Conservation (phyloP, 1,284 basidiomycete genomes). For the Boletus sp. region DNA sequence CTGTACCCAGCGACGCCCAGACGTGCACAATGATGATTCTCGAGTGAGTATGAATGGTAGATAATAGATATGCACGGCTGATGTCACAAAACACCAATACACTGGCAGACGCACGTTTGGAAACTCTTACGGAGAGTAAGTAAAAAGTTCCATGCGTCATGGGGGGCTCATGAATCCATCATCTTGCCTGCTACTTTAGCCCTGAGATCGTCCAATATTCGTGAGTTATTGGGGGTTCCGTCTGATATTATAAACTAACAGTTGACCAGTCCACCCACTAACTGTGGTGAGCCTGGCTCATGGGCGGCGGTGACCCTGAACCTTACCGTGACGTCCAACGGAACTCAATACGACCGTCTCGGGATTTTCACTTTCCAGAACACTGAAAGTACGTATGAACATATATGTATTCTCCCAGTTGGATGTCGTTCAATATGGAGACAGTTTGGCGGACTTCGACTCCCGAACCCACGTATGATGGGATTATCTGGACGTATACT, state of each 20-base stretch:
- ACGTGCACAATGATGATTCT: slow-evolving; percentile 66
- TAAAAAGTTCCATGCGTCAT: slow-evolving; percentile 6
- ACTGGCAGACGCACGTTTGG: slow-evolving; percentile 62
- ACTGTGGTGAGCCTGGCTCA: slow-evolving; percentile 67
- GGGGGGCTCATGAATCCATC: background rate
- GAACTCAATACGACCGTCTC: slow-evolving; percentile 74
- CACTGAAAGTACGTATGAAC: slow-evolving; percentile 59
- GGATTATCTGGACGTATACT: slow-evolving; percentile 76
- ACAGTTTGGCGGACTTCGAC: slow-evolving; percentile 77
- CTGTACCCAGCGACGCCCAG: slow-evolving; percentile 54
- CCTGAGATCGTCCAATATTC: slow-evolving; percentile 63
- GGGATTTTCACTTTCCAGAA: slow-evolving; percentile 73
- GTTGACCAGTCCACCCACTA: slow-evolving; percentile 57
- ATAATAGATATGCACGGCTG: background rate
- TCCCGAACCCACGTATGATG: slow-evolving; percentile 66
- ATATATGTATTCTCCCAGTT: background rate
- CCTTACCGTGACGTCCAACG: slow-evolving; percentile 75
- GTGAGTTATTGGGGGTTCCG: slow-evolving; percentile 39
- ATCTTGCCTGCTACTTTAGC: slow-evolving; percentile 35
- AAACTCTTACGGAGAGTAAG: slow-evolving; percentile 65
- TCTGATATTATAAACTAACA: slow-evolving; percentile 1
- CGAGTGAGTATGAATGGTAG: slow-evolving; percentile 44
- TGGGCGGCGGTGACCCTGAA: slow-evolving; percentile 77
- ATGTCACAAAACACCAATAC: slow-evolving; percentile 2
- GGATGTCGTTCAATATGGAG: background rate